These are phyloP conservation scores for Beauveria caledonica DNA, from an alignment of 2,329 filamentous ascomycete genomes.

Conservation along the genomic window DNA sequence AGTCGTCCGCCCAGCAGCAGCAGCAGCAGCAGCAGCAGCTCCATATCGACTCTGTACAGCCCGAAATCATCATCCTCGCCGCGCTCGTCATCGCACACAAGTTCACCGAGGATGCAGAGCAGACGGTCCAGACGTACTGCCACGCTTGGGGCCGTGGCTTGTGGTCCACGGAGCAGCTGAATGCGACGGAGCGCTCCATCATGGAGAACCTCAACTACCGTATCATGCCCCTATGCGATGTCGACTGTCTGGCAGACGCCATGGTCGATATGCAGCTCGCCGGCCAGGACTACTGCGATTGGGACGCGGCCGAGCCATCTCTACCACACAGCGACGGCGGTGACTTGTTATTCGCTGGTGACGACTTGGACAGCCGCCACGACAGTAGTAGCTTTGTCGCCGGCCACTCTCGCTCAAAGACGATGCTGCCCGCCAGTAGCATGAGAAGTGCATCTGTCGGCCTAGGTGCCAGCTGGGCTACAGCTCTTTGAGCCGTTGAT, in stretches of 20 bases:
- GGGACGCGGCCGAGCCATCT: constrained; percentile 20
- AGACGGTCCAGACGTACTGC: constrained; percentile 45
- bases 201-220: constrained; percentile 57
- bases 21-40: constrained; percentile 22
- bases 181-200: constrained; percentile 54
- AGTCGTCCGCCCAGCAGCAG: constrained; percentile 17
- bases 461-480: constrained; percentile 7
- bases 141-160: constrained; percentile 43
- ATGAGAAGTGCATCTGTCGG: neutral
- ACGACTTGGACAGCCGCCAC: constrained; percentile 13
- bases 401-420: constrained; percentile 29
- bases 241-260: constrained; percentile 48
- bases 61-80: constrained; percentile 55
- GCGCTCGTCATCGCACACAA: constrained; percentile 58
- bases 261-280: constrained; percentile 58
- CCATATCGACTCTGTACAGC: constrained; percentile 53
- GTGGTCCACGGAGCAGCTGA: constrained; percentile 56
- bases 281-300: constrained; percentile 24
- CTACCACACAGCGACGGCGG: constrained; percentile 23
- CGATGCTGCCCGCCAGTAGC: constrained; percentile 15
- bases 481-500: constrained; percentile 1
- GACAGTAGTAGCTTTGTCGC: constrained; percentile 19
- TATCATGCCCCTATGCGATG: constrained; percentile 51
- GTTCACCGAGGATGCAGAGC: constrained; percentile 53
- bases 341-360: constrained; percentile 9